Evolutionary conservation across 352 stramenopile species (phyloP).

Genomic region (Globisporangium cystogenes): DNA sequence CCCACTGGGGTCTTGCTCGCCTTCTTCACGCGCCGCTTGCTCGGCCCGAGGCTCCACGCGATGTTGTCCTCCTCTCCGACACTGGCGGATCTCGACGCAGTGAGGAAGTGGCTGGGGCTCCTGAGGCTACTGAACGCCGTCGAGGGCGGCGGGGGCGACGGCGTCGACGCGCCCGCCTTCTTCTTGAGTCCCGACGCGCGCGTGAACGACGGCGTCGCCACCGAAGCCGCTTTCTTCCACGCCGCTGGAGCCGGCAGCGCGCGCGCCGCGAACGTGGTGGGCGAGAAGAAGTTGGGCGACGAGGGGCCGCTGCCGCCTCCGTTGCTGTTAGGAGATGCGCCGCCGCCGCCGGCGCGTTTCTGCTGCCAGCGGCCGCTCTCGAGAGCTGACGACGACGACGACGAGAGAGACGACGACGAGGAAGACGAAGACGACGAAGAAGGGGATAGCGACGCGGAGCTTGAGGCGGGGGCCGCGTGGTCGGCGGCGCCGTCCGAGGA

Average conservation of each 20-base stretch:
- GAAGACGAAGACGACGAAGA: not conserved
- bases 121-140: not conserved
- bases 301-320: conserved; percentile 14
- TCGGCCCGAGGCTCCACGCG: conserved; percentile 23
- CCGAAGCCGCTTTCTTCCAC: conserved; percentile 7
- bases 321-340: conserved; percentile 25
- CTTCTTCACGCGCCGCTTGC: conserved; percentile 30
- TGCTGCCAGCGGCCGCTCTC: not conserved
- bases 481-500: conserved; percentile 28
- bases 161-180: conserved; percentile 2
- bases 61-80: conserved; percentile 10
- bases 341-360: conserved; percentile 2
- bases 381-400: not conserved
- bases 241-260: conserved; percentile 1
- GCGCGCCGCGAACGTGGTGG: conserved; percentile 8
- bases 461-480: not conserved
- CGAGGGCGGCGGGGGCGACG: not conserved
- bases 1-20: conserved; percentile 13
- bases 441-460: not conserved
- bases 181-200: conserved; percentile 9
- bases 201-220: not conserved
- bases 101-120: conserved; percentile 1
- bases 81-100: conserved; percentile 5
- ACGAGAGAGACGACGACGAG: not conserved
- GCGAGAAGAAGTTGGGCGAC: conserved; percentile 22